Evolutionary conservation across 2,329 filamentous ascomycete genomes (phyloP).

Genomic region (Fusarium scirpi): DNA sequence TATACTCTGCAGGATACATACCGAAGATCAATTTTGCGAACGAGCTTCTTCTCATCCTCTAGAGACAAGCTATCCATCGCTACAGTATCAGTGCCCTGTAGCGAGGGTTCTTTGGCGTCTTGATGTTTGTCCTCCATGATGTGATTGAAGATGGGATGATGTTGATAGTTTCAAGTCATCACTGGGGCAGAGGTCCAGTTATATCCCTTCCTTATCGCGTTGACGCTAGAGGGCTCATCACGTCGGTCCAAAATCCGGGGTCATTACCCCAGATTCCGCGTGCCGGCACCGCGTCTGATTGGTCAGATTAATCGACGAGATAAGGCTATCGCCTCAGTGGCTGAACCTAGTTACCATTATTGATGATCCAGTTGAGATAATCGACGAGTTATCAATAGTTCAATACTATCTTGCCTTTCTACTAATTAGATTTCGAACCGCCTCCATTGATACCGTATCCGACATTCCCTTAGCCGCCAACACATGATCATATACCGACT

Average conservation of each 20-base stretch:
- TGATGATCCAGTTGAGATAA: neutral
- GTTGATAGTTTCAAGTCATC: neutral
- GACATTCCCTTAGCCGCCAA: slow-evolving; percentile 22
- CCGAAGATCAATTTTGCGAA: slow-evolving; percentile 21
- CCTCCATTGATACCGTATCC: slow-evolving; percentile 6
- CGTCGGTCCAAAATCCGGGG: slow-evolving; percentile 10
- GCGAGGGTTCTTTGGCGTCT: slow-evolving; percentile 7
- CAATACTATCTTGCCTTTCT: neutral
- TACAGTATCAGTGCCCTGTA: neutral
- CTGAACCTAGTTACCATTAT: neutral
- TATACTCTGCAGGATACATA: rapidly evolving
- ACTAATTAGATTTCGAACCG: slow-evolving; percentile 6
- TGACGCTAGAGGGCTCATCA: slow-evolving; percentile 13
- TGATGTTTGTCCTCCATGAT: neutral
- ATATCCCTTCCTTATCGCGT: slow-evolving; percentile 14
- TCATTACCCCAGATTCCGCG: slow-evolving; percentile 13
- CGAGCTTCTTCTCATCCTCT: slow-evolving; percentile 15
- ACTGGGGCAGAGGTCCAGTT: slow-evolving; percentile 7
- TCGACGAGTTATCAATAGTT: neutral
- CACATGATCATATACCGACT: slow-evolving; percentile 10
- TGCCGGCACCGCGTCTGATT: rapidly evolving
- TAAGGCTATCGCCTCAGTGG: slow-evolving; percentile 3
- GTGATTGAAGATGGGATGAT: neutral
- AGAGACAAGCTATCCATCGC: neutral
- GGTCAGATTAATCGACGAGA: slow-evolving; percentile 19